phyloP scores from a whole-genome alignment of 176 grass and related monocot genomes.

The Aegilops bicornis region DNA sequence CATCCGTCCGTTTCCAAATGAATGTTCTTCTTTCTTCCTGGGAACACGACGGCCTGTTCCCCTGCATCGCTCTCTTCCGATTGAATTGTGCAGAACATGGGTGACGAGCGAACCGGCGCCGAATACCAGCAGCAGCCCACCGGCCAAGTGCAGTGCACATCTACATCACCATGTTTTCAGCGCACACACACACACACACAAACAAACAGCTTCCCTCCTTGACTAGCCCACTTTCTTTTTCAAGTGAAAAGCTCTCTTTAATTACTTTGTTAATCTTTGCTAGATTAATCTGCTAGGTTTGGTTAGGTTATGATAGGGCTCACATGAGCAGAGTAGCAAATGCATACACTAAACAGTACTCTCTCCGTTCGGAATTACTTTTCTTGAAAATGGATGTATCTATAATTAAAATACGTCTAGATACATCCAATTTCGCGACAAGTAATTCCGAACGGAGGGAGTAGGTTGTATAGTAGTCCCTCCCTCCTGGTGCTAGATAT shows the following conservation, averaged over 20 bases:
- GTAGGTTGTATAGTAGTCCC: too few relatives aligned
- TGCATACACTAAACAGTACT: neutral
- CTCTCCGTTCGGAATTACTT: too few relatives aligned
- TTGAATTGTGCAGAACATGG: conserved; percentile 1
- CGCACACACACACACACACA: too few relatives aligned
- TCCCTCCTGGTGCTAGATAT: too few relatives aligned
- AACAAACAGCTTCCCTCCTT: neutral
- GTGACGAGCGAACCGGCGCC: neutral
- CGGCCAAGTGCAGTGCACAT: neutral
- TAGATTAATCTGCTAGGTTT: neutral
- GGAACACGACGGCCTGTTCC: conserved; percentile 15
- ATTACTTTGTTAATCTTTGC: neutral
- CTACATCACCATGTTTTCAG: neutral
- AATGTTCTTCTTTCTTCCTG: conserved; percentile 9
- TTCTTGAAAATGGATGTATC: too few relatives aligned
- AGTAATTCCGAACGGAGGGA: too few relatives aligned
- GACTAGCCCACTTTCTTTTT: neutral
- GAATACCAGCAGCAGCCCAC: neutral
- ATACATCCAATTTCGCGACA: too few relatives aligned
- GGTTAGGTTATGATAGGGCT: neutral
- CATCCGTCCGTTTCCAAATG: neutral
- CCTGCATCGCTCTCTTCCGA: neutral
- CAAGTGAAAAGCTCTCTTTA: neutral
- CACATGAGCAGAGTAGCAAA: neutral
- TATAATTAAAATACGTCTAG: too few relatives aligned